Evolutionary conservation across 495 filamentous ascomycete genomes (phyloP).

Genomic region (Trichoderma erinaceum): DNA sequence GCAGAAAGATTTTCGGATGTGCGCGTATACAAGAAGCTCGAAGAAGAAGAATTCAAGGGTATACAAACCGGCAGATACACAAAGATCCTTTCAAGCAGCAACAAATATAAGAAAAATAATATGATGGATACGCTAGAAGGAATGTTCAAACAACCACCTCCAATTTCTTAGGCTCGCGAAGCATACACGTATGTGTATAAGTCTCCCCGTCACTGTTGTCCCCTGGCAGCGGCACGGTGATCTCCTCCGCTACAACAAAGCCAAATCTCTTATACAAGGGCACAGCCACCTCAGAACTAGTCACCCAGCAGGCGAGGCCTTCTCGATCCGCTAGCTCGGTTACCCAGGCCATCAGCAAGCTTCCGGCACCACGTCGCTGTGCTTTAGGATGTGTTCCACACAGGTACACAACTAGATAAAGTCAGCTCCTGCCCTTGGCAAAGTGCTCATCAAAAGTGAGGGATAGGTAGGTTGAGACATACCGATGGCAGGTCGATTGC

Average conservation of each 20-base stretch:
- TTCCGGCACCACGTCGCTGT: slow-evolving; percentile 3
- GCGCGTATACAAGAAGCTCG: too few species aligned
- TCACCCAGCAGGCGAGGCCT: slow-evolving; percentile 9
- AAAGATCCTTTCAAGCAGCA: too few species aligned
- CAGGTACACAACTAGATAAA: neutral
- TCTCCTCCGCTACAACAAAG: neutral
- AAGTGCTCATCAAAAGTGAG: neutral
- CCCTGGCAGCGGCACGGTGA: neutral
- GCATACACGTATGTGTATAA: slow-evolving; percentile 2
- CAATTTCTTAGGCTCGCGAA: neutral
- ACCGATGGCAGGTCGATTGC: slow-evolving; percentile 9
- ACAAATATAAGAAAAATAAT: too few species aligned
- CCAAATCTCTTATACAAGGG: slow-evolving; percentile 6
- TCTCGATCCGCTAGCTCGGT: neutral
- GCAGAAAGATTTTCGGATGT: too few species aligned
- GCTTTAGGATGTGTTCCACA: neutral
- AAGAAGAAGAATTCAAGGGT: too few species aligned
- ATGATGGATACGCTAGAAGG: too few species aligned
- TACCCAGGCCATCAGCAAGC: neutral
- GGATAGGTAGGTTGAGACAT: neutral
- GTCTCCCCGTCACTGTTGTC: neutral
- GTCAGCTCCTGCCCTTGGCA: neutral
- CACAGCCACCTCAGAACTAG: neutral
- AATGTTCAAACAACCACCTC: neutral
- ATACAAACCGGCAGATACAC: too few species aligned